phyloP scores from a whole-genome alignment of 192 early-diverging fungal species.

The Entophlyctis helioformis region DNA sequence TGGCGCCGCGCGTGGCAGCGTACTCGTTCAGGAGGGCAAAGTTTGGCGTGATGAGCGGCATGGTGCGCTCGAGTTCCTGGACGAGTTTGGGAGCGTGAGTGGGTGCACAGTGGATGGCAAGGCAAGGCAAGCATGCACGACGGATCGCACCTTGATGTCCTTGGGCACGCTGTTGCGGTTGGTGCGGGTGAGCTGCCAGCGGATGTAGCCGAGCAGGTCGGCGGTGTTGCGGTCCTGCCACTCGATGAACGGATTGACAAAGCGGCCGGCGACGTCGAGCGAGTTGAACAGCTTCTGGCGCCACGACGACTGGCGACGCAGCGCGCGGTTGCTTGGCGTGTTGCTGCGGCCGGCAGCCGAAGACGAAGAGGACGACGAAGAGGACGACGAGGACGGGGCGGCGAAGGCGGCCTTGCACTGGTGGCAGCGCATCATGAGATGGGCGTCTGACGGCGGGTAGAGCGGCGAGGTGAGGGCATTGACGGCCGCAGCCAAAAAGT shows the following conservation, averaged over 20 bases:
- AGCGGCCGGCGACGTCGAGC: constrained; percentile 23
- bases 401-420: neutral
- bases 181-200: constrained; percentile 20
- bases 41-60: constrained; percentile 18
- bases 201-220: constrained; percentile 19
- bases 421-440: too few relatives aligned
- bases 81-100: neutral
- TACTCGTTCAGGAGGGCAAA: constrained; percentile 12
- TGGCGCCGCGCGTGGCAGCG: neutral
- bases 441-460: too few relatives aligned
- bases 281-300: constrained; percentile 20
- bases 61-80: constrained; percentile 5
- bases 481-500: too few relatives aligned
- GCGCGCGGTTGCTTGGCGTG: neutral
- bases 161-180: constrained; percentile 24
- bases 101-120: too few relatives aligned
- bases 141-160: constrained; percentile 6
- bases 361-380: neutral
- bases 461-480: too few relatives aligned
- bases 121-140: neutral
- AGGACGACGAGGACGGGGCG: neutral
- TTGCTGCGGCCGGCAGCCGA: neutral
- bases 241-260: constrained; percentile 51
- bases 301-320: constrained; percentile 4
- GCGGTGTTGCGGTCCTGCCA: constrained; percentile 33